phyloP scores from a whole-genome alignment of 202 grass and related monocot species.

The Setaria viridis region DNA sequence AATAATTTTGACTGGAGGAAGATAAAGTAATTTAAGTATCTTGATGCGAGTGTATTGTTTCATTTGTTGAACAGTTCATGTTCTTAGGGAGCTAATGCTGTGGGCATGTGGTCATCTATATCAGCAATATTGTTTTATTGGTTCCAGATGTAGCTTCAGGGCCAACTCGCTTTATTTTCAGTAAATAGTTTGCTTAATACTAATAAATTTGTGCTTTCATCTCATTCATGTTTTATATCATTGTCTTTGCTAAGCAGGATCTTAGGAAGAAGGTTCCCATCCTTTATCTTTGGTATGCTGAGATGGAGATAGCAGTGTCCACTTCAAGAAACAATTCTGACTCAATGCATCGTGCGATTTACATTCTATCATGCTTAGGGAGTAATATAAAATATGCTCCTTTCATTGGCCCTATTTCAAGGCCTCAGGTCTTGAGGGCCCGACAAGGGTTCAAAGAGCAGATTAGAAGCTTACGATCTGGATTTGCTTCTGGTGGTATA shows the following conservation, averaged over 20 bases:
- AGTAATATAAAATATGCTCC: conserved; percentile 74
- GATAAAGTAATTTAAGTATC: neutral
- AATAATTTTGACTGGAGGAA: neutral
- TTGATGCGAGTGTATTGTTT: neutral
- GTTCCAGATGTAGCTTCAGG: conserved; percentile 12
- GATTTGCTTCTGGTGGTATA: conserved; percentile 56
- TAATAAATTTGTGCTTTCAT: neutral
- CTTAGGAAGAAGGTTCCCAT: conserved; percentile 75
- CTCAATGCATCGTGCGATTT: conserved; percentile 66
- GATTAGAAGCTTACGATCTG: conserved; percentile 68
- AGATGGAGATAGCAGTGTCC: conserved; percentile 67
- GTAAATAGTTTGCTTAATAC: conserved; percentile 3
- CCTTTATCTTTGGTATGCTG: conserved; percentile 89
- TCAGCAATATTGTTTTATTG: conserved; percentile 20
- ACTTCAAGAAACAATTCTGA: conserved; percentile 60
- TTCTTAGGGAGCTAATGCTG: neutral
- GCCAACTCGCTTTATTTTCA: conserved; percentile 18
- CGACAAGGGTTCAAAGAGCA: conserved; percentile 96
- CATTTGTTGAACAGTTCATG: neutral
- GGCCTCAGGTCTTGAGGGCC: conserved; percentile 75
- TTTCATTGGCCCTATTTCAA: conserved; percentile 60
- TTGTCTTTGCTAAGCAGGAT: conserved; percentile 62
- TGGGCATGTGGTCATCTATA: neutral
- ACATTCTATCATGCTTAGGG: conserved; percentile 87
- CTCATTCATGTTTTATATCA: conserved; percentile 15